Evolutionary conservation across 2,329 filamentous ascomycete genomes (phyloP), one percentile per base, ranked within the genome.

Genomic region (Pleomassaria siparia): DNA sequence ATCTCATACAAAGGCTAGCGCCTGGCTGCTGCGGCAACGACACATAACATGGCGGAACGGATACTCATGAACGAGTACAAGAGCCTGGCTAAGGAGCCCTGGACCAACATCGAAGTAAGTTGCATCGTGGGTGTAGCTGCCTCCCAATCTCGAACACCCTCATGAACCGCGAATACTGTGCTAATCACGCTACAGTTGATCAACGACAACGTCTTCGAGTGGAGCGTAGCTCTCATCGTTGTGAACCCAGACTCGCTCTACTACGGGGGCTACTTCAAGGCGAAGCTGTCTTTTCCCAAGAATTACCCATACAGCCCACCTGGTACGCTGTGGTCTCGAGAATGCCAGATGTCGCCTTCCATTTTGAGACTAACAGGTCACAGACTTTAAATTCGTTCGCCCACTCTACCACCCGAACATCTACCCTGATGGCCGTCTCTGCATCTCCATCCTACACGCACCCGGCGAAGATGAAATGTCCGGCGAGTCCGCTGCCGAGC

Each of bases 391-490:
- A 55, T 97, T 99, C 74, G 70, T 84, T 15, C 81, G 80, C 26
- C 84, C 88, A 13, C 86, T 97, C 53, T 90, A 84, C 74, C 92
- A 99, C 70, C 92, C 92, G 2, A 99, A 99, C 70, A 86, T 99
- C 64, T 97, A 97, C 74, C 75, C 84, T 5, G 89, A 96, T 69
- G 92, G 92, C 61, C 86, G 86, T 58, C 81, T 97, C 36, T 97
- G 94, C 77, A 97, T 99, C 69, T 96, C 91, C 37, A 99, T 99
- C 63, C 84, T 99, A 10, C 92, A 99, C 72, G 82, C 84, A 15
- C 91, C 94, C 0, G 94, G 94, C 56, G 90, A 96, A 51, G 92
- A 97, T 66, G 83, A 88, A 59, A 92, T 91, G 78, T 96, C 91
- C 0, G 94, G 94, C 51, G 92, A 97, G 73, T 74, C 82, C 30